Evolutionary conservation across 345 rosid species (phyloP).

Genomic region (Populus nigra): DNA sequence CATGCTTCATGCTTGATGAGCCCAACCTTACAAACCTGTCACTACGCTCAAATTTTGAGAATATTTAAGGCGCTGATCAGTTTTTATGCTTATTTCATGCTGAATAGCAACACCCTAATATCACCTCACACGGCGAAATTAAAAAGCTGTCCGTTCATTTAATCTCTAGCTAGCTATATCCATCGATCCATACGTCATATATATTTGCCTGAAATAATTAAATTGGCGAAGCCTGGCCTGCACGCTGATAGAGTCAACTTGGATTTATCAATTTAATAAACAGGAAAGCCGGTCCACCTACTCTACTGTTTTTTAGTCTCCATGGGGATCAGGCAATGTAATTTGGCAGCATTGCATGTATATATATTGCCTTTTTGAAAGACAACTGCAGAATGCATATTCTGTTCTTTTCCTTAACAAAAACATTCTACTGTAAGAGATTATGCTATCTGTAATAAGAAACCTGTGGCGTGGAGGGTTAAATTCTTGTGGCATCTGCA

Average conservation of each 20-base stretch:
- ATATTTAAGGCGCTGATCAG: not conserved
- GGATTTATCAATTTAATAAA: not conserved
- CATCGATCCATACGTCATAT: slow-evolving; percentile 2
- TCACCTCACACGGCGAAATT: not conserved
- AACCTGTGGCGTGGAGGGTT: not conserved
- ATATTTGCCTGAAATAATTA: slow-evolving; percentile 5
- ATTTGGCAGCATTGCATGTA: slow-evolving; percentile 5
- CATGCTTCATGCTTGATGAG: not conserved
- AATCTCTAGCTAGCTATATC: not conserved
- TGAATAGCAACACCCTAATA: not conserved
- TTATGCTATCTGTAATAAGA: not conserved
- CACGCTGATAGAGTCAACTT: slow-evolving; percentile 14
- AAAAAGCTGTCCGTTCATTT: not conserved
- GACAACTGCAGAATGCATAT: not conserved
- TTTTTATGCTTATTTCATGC: not conserved
- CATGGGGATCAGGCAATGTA: not conserved
- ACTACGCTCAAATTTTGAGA: not conserved
- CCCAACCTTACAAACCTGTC: not conserved
- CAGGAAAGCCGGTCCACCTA: not conserved
- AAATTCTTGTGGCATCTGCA: not conserved
- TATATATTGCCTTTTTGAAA: not conserved
- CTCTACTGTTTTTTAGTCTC: not conserved
- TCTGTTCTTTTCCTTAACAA: not conserved
- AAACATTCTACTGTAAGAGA: not conserved
- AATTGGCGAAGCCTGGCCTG: slow-evolving; percentile 18